Percentiles rank a stretch among this genome's conserved stretches.
phyloP scores from a whole-genome alignment of 352 stramenopile species.

The Pythium periplocum region DNA sequence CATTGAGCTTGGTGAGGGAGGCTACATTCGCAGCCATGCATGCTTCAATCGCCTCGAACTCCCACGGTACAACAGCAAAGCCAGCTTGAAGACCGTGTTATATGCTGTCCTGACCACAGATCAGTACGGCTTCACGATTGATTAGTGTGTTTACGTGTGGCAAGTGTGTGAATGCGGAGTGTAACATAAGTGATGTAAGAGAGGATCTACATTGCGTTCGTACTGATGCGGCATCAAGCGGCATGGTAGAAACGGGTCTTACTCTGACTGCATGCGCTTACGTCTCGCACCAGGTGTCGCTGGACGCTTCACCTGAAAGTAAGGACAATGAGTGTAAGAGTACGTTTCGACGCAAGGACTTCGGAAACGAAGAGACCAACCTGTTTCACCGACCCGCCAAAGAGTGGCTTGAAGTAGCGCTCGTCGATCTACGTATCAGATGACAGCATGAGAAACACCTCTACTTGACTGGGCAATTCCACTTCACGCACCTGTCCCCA shows the following conservation, averaged over 20 bases:
- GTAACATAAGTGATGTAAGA: no score
- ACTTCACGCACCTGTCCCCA: slow-evolving; percentile 44
- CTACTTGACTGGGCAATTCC: no score
- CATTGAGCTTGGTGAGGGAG: slow-evolving; percentile 8
- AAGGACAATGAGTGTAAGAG: no score
- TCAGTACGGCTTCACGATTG: slow-evolving; percentile 66
- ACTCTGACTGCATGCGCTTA: no score
- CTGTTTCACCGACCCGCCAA: slow-evolving; percentile 41
- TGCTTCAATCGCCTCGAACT: slow-evolving; percentile 93
- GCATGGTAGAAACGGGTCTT: no score
- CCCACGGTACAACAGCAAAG: slow-evolving; percentile 89
- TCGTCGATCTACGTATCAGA: slow-evolving; percentile 40
- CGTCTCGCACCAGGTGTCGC: no score
- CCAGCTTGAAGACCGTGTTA: slow-evolving; percentile 66
- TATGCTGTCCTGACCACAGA: slow-evolving; percentile 60
- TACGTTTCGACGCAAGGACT: no score
- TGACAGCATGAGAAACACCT: no score
- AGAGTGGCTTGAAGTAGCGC: slow-evolving; percentile 61
- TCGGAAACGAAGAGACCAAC: background rate
- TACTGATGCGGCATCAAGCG: no score
- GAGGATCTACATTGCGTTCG: no score
- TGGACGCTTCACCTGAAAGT: no score
- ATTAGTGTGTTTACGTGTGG: slow-evolving; percentile 11
- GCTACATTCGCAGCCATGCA: slow-evolving; percentile 64
- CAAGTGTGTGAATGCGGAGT: no score